These are phyloP conservation scores for Aureobasidium sp. DNA, from an alignment of 2,329 filamentous ascomycete species.

Conservation along the genomic window DNA sequence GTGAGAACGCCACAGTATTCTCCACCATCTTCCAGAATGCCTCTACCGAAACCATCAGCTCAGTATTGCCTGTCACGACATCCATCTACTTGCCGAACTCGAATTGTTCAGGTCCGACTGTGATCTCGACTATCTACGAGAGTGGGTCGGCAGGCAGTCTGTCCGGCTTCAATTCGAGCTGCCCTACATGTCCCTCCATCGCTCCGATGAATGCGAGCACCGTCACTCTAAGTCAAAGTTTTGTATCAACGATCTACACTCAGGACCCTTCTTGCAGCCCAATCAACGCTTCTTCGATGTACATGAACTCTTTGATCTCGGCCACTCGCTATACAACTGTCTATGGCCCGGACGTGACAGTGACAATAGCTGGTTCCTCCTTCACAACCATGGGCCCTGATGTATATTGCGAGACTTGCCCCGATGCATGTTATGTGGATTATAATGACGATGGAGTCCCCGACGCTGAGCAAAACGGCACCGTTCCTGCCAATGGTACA, in stretches of 20 bases:
- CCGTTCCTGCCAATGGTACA: neutral
- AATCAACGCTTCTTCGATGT: neutral
- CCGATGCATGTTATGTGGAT: slow-evolving; percentile 5
- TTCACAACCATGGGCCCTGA: neutral
- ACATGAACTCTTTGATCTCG: neutral
- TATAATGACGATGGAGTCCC: neutral
- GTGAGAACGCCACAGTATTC: neutral
- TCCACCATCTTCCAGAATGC: neutral
- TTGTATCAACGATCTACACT: neutral
- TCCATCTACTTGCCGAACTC: neutral
- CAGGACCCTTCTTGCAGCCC: neutral
- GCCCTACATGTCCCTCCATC: neutral
- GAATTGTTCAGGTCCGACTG: neutral
- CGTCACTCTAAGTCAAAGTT: neutral
- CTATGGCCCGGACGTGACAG: neutral
- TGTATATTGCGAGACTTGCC: neutral
- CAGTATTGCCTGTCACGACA: neutral
- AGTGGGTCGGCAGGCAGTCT: neutral
- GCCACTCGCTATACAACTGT: slow-evolving; percentile 3
- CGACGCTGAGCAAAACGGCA: neutral
- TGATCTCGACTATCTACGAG: neutral
- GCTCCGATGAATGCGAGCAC: neutral
- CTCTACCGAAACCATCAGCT: neutral
- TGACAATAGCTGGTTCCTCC: neutral
- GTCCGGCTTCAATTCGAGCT: neutral